These are phyloP conservation scores for Bocquillonia castaneifolia DNA, from an alignment of 441 rosid species.

Conservation along the genomic window DNA sequence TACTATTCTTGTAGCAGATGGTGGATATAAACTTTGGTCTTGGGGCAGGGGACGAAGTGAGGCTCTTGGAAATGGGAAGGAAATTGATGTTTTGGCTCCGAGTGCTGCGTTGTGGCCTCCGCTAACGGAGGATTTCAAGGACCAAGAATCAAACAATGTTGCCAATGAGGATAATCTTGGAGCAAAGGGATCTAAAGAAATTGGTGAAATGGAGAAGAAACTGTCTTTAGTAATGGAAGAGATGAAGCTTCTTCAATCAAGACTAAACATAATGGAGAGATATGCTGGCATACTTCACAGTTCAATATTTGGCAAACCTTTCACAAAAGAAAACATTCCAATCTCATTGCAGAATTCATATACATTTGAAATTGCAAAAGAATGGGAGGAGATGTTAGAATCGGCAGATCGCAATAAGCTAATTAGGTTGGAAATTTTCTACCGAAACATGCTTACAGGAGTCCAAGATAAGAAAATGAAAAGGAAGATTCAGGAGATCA, in stretches of 20 bases:
- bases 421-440: slow-evolving; percentile 61
- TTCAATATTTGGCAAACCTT: slow-evolving; percentile 69
- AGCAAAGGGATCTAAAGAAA: slow-evolving; percentile 28
- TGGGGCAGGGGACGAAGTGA: slow-evolving; percentile 96
- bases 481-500: slow-evolving; percentile 68
- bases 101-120: slow-evolving; percentile 59
- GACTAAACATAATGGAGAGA: slow-evolving; percentile 57
- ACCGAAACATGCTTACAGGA: slow-evolving; percentile 59
- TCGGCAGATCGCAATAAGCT: slow-evolving; percentile 60
- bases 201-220: slow-evolving; percentile 34
- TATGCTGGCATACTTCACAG: slow-evolving; percentile 79
- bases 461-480: slow-evolving; percentile 81
- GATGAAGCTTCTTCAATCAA: slow-evolving; percentile 54
- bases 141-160: slow-evolving; percentile 25
- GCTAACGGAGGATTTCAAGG: slow-evolving; percentile 32
- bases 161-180: slow-evolving; percentile 25
- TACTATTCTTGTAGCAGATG: slow-evolving; percentile 59
- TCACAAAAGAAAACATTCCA: slow-evolving; percentile 66
- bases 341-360: slow-evolving; percentile 42
- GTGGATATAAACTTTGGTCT: slow-evolving; percentile 79
- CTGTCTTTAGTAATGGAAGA: slow-evolving; percentile 55
- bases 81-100: slow-evolving; percentile 44
- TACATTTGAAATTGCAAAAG: slow-evolving; percentile 53
- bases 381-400: slow-evolving; percentile 83
- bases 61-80: slow-evolving; percentile 66